These are phyloP conservation scores for Flueggea neowawraea DNA, from an alignment of 441 rosid genomes.

Conservation along the genomic window DNA sequence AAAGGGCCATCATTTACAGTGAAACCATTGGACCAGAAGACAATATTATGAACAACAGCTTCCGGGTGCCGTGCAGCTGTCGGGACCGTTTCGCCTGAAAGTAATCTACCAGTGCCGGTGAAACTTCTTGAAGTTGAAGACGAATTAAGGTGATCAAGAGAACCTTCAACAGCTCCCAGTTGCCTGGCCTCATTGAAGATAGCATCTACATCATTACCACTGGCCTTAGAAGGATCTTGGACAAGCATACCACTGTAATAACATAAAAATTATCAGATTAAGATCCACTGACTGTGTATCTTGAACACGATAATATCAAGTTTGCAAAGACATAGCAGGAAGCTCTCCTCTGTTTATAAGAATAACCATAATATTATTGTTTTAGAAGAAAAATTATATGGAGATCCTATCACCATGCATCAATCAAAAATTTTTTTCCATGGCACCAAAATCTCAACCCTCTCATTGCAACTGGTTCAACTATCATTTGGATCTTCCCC, in stretches of 20 bases:
- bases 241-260: slow-evolving; percentile 86
- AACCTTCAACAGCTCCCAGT: slow-evolving; percentile 91
- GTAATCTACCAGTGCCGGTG: slow-evolving; percentile 84
- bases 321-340: too few relatives aligned
- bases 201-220: slow-evolving; percentile 73
- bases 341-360: too few relatives aligned
- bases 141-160: slow-evolving; percentile 53
- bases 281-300: slow-evolving; percentile 6
- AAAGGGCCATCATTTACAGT: slow-evolving; percentile 91
- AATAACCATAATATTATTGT: too few relatives aligned
- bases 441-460: too few relatives aligned
- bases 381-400: too few relatives aligned
- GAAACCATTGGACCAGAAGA: slow-evolving; percentile 96
- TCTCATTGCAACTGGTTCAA: too few relatives aligned
- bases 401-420: too few relatives aligned
- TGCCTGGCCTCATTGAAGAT: slow-evolving; percentile 90
- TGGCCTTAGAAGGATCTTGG: slow-evolving; percentile 76
- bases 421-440: too few relatives aligned
- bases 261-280: background rate
- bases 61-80: slow-evolving; percentile 87
- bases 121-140: slow-evolving; percentile 82
- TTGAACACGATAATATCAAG: background rate
- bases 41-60: slow-evolving; percentile 75
- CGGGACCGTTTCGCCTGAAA: slow-evolving; percentile 73
- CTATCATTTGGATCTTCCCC: too few relatives aligned